A percentile compares a stretch with the other conserved stretches of the same genome.
Evolutionary conservation across 78 protist genomes (phyloP).

Genomic region (Cavenderia fasciculata): DNA sequence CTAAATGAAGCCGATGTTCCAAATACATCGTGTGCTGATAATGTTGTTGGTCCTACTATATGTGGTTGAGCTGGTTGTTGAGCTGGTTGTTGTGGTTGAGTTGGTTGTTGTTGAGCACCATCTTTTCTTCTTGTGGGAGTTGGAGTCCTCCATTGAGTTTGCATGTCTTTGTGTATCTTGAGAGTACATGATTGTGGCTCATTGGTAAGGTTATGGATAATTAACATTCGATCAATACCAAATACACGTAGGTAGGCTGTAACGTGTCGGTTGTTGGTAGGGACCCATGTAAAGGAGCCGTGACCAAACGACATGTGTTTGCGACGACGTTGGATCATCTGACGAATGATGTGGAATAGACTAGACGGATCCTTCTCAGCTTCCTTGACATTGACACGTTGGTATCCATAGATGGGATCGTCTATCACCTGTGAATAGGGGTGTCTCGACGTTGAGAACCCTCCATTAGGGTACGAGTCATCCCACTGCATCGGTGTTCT

Average conservation of each 20-base stretch:
- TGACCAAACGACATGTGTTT: constrained; percentile 77
- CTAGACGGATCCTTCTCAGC: constrained; percentile 52
- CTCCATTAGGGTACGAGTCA: constrained; percentile 71
- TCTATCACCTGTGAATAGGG: constrained; percentile 47
- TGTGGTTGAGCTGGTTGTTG: not conserved
- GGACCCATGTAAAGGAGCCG: constrained; percentile 68
- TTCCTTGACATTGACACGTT: constrained; percentile 72
- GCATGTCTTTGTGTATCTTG: not conserved
- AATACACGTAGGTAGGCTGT: constrained; percentile 46
- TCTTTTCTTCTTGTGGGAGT: constrained; percentile 6
- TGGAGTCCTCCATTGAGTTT: not conserved
- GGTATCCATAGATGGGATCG: constrained; percentile 68
- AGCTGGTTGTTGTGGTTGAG: not conserved
- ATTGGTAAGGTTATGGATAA: constrained; percentile 66
- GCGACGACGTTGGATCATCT: constrained; percentile 71
- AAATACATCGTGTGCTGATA: not conserved
- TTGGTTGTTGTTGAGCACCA: not conserved
- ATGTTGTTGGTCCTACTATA: not conserved
- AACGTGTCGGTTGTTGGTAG: constrained; percentile 33
- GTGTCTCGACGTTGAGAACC: constrained; percentile 57
- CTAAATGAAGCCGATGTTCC: constrained; percentile 3
- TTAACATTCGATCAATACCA: constrained; percentile 75
- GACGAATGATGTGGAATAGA: constrained; percentile 66
- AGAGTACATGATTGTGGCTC: constrained; percentile 16
- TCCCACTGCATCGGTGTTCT: constrained; percentile 93